Conservation (phyloP, 2,329 filamentous ascomycete species). For the Neopestalotiopsis sp. region DNA sequence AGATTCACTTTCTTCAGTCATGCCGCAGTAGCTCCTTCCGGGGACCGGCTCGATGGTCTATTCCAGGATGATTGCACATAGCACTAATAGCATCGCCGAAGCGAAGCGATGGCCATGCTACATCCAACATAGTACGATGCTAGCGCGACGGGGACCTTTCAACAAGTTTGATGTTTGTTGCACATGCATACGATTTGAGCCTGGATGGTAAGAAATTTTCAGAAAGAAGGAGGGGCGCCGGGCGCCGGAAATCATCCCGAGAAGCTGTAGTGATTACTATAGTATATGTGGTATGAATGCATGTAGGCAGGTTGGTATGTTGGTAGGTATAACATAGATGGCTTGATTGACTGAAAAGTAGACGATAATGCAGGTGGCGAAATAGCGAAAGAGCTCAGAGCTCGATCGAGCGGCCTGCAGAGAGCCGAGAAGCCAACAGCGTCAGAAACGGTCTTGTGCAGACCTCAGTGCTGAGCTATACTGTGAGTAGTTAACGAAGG, state of each 20-base stretch:
- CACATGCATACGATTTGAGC: background rate
- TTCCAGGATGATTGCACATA: background rate
- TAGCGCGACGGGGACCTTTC: background rate
- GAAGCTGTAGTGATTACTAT: too few relatives aligned
- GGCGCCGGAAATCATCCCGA: background rate
- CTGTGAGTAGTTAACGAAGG: background rate
- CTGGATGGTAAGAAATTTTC: background rate
- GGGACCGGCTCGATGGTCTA: background rate
- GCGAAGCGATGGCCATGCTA: background rate
- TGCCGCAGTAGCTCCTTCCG: background rate
- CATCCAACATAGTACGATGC: background rate
- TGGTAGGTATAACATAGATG: too few relatives aligned
- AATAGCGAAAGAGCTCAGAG: background rate
- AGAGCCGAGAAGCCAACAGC: background rate
- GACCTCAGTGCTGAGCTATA: background rate
- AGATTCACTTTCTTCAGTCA: background rate
- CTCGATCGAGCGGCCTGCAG: constrained; percentile 2
- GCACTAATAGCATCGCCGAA: background rate
- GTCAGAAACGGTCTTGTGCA: background rate
- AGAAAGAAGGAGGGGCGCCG: background rate
- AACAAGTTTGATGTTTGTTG: background rate
- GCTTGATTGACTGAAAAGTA: too few relatives aligned
- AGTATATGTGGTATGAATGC: too few relatives aligned
- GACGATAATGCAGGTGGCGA: background rate
- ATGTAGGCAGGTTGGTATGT: too few relatives aligned